Evolutionary conservation across 306 rosid species (phyloP).

Genomic region (Gleditsia sinensis): DNA sequence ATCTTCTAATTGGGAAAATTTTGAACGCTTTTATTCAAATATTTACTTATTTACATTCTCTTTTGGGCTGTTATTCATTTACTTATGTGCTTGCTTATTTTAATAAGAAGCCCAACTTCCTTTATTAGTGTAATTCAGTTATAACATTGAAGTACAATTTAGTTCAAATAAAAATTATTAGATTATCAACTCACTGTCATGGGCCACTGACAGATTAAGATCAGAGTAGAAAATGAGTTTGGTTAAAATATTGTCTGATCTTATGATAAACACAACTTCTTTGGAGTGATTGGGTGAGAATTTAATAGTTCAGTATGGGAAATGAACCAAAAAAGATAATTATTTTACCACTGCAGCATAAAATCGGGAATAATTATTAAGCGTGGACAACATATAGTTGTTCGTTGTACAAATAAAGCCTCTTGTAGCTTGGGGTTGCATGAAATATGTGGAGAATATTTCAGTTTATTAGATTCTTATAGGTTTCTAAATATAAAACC

Average conservation of each 20-base stretch:
- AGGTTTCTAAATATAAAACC: not conserved
- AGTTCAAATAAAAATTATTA: not conserved
- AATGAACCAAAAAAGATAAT: not conserved
- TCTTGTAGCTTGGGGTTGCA: not conserved
- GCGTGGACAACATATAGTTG: not conserved
- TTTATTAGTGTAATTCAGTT: not conserved
- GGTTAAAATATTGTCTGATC: slow-evolving; percentile 25
- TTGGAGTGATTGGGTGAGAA: not conserved
- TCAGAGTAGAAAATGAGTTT: slow-evolving; percentile 5
- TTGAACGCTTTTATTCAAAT: not conserved
- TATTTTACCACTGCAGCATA: not conserved
- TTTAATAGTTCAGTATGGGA: slow-evolving; percentile 16
- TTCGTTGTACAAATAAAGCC: not conserved
- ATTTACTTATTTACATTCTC: not conserved
- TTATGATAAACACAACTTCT: slow-evolving; percentile 4
- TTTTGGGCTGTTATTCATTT: not conserved
- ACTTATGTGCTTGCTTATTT: not conserved
- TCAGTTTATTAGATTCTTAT: slow-evolving; percentile 6
- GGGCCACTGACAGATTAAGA: not conserved
- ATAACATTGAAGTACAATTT: not conserved
- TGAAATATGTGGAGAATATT: slow-evolving; percentile 8
- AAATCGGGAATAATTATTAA: not conserved
- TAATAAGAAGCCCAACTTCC: not conserved
- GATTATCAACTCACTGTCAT: not conserved
- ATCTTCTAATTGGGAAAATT: not conserved